A percentile compares a stretch with the other conserved stretches of the same genome.
These are phyloP conservation scores for Cyberlindnera mrakii DNA, from an alignment of 805 yeast species.

Conservation along the genomic window DNA sequence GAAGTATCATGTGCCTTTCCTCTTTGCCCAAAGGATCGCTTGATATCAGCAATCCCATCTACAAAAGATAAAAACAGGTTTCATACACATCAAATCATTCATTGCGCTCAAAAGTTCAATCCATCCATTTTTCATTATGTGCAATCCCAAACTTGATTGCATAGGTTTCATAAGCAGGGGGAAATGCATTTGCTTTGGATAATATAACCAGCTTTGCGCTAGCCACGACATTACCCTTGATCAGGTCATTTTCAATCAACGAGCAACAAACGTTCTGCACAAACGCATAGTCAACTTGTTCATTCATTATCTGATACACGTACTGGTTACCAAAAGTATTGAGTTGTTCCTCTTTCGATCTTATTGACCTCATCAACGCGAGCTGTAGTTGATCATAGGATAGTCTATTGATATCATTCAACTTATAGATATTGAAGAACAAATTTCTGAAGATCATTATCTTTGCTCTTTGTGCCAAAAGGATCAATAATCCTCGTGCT, in stretches of 20 bases:
- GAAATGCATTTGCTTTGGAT: conserved; percentile 39
- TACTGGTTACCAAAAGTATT: conserved; percentile 9
- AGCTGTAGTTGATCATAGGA: conserved; percentile 12
- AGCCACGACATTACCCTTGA: conserved; percentile 47
- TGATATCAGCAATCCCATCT: no score
- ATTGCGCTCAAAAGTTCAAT: not conserved
- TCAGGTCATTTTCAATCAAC: conserved; percentile 46
- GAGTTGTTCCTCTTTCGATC: conserved; percentile 16
- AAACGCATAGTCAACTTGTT: conserved; percentile 27
- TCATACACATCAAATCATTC: no score
- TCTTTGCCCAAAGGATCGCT: no score
- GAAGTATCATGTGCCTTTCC: no score
- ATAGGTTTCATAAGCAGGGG: conserved; percentile 23
- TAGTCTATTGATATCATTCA: conserved; percentile 4
- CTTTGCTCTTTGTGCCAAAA: conserved; percentile 40
- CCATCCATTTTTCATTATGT: conserved; percentile 12
- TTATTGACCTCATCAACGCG: conserved; percentile 21
- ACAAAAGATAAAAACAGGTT: no score
- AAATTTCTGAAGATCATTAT: conserved; percentile 42
- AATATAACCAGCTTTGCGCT: conserved; percentile 34
- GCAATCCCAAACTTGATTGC: conserved; percentile 2
- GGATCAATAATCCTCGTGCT: conserved; percentile 31
- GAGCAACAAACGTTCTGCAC: conserved; percentile 46
- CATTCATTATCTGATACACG: conserved; percentile 23
- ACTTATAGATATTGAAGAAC: conserved; percentile 18